Base-by-base conservation (phyloP, 1,284 basidiomycete species). In the Trichosporon sp. region DNA sequence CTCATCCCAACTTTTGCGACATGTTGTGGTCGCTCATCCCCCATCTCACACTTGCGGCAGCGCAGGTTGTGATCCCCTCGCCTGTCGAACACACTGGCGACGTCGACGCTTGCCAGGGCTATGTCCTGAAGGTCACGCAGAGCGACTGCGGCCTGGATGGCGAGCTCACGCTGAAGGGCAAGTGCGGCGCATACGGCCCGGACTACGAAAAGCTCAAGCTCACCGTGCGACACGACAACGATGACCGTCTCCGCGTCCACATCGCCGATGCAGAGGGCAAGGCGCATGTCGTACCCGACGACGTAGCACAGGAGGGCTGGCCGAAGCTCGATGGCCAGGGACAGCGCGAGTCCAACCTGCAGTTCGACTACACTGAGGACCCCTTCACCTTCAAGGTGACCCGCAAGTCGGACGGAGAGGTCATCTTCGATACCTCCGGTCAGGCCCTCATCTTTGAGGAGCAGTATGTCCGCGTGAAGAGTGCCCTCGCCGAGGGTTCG, bases 351-450 rank as follows among this genome's bases (percentile, higher is more conserved):
- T 73, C 79, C 37, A 77, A 84, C 66, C 77, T 86, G 37, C 81
- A 66, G 65, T 93, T 93, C 85, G 89, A 92, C 77, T 89, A 90
- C 78, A 86, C 89, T 0, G 40, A 86, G 1, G 85, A 85, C 0
- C 90, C 91, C 0, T 93, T 93, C 78, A 88, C 89, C 1, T 93
- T 92, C 81, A 93, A 91, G 91, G 89, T 92, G 74, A 90, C 89
- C 2, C 88, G 91, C 26, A 77, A 75, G 59, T 16, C 14, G 14
- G 85, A 88, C 40, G 89, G 89, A 6, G 81, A 87, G 21, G 73
- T 80, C 37, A 82, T 93, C 59, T 94, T 93, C 78, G 92, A 94
- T 78, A 93, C 91, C 7, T 48, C 65, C 4, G 76, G 73, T 40
- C 86, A 88, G 2, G 89, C 90, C 3, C 85, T 92, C 4, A 87